Percentiles rank a stretch among this genome's conserved stretches.
Conservation (phyloP, 1,284 basidiomycete species). For the Ustilago lituana region DNA sequence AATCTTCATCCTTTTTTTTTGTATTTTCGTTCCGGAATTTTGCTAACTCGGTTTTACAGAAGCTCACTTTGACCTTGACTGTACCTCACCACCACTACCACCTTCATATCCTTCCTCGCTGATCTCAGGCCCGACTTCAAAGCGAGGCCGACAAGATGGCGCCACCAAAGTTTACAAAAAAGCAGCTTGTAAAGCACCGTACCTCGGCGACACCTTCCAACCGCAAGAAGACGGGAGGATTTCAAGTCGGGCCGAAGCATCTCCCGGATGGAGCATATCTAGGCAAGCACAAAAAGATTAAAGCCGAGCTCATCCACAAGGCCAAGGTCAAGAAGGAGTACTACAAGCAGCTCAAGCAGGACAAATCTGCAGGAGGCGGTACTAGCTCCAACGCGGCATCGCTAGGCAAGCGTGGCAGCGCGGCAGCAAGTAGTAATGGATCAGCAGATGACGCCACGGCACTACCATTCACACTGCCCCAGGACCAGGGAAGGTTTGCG, state of each 20-base stretch:
- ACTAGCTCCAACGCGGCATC: slow-evolving; percentile 25
- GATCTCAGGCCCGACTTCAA: too few relatives aligned
- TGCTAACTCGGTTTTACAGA: too few relatives aligned
- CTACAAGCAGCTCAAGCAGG: slow-evolving; percentile 70
- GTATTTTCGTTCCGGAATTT: background rate
- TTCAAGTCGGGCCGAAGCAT: slow-evolving; percentile 62
- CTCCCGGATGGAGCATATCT: slow-evolving; percentile 64
- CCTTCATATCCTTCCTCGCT: too few relatives aligned
- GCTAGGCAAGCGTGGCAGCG: slow-evolving; percentile 29
- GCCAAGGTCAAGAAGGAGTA: slow-evolving; percentile 71
- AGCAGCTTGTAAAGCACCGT: slow-evolving; percentile 58
- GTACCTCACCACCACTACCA: background rate
- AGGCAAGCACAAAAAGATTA: slow-evolving; percentile 70
- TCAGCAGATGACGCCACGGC: slow-evolving; percentile 1
- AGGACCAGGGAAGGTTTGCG: slow-evolving; percentile 53
- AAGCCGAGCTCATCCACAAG: slow-evolving; percentile 70
- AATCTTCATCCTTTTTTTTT: background rate
- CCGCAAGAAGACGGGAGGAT: slow-evolving; percentile 48
- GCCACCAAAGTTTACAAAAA: slow-evolving; percentile 40
- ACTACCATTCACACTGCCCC: slow-evolving; percentile 25
- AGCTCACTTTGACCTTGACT: background rate
- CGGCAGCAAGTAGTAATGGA: background rate
- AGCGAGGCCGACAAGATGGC: slow-evolving; percentile 7
- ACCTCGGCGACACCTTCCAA: slow-evolving; percentile 30
- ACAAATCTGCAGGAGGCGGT: slow-evolving; percentile 45